Conservation (phyloP, 345 rosid species). For the Bruguiera gymnorhiza region DNA sequence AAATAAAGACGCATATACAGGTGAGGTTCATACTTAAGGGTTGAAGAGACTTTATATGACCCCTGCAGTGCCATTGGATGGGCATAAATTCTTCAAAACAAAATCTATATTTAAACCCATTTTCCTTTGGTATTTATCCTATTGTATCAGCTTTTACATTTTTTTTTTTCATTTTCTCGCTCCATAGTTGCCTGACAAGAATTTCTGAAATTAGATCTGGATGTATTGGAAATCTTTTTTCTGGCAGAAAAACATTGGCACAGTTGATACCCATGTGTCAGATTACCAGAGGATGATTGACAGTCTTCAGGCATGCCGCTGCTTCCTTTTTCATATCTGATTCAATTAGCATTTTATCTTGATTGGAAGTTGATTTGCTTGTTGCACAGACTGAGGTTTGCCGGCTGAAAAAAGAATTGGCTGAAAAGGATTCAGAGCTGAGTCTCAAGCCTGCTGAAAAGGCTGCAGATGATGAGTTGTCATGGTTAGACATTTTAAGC, state of each 20-base stretch:
- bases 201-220: neutral
- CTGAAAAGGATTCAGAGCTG: constrained; percentile 75
- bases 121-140: neutral
- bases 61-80: neutral
- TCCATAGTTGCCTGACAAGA: neutral
- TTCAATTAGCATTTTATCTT: neutral
- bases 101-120: neutral
- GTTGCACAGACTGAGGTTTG: constrained; percentile 67
- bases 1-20: constrained; percentile 90
- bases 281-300: constrained; percentile 98
- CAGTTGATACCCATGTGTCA: constrained; percentile 77
- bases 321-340: constrained; percentile 5
- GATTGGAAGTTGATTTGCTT: constrained; percentile 8
- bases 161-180: neutral
- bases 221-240: neutral
- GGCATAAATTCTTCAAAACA: neutral
- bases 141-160: neutral
- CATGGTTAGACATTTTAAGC: constrained; percentile 83
- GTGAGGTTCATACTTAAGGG: constrained; percentile 19
- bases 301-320: constrained; percentile 68
- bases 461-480: constrained; percentile 77
- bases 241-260: constrained; percentile 81
- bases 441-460: constrained; percentile 69
- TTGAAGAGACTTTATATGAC: neutral
- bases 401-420: constrained; percentile 74